These are phyloP conservation scores for Nicotiana sylvestris DNA, from an alignment of 257 asterid species.

Conservation along the genomic window DNA sequence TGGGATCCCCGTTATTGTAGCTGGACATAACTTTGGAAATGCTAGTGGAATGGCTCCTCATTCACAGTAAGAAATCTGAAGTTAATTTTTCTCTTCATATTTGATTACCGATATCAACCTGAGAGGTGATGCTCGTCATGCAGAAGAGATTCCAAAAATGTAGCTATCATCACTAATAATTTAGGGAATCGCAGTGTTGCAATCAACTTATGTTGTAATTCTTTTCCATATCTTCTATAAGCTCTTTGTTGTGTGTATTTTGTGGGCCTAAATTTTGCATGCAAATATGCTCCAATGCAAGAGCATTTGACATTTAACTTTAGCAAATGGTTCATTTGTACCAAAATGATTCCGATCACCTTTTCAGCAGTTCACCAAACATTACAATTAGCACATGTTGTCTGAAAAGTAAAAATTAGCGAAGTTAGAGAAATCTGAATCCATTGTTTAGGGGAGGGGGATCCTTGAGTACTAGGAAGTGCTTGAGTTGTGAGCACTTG, in stretches of 20 bases:
- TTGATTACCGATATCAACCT: not conserved
- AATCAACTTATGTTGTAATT: not conserved
- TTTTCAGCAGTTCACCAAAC: not conserved
- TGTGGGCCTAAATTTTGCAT: not conserved
- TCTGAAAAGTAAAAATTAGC: not conserved
- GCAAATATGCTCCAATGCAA: not conserved
- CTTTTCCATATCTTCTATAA: not conserved
- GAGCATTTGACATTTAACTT: not conserved
- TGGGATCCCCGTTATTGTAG: slow-evolving; percentile 81
- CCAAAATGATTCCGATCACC: not conserved
- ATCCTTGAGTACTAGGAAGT: not conserved
- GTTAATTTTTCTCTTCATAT: not conserved
- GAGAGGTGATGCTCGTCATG: not conserved
- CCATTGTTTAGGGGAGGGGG: not conserved
- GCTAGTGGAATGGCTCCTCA: slow-evolving; percentile 99
- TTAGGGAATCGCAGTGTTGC: not conserved
- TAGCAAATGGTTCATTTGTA: not conserved
- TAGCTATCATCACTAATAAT: not conserved
- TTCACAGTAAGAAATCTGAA: slow-evolving; percentile 65
- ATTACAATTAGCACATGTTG: not conserved
- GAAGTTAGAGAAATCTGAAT: not conserved
- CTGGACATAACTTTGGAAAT: slow-evolving; percentile 89
- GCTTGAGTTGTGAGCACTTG: slow-evolving; percentile 7
- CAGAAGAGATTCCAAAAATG: not conserved
- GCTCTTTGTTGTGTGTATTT: not conserved